Conservation (phyloP, 345 rosid genomes). For the Arabidopsis thaliana region TAIR10.1 NC_003076.8:15895501-15896000, state of each 20-base stretch:
- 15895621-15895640: neutral
- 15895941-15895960: conserved; percentile 72
- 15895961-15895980: conserved; percentile 72
- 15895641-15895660: conserved; percentile 19
- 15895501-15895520: too few relatives aligned
- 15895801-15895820: conserved; percentile 64
- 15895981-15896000: conserved; percentile 80
- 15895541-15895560: too few relatives aligned
- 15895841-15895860: conserved; percentile 57
- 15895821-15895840: conserved; percentile 72
- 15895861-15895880: conserved; percentile 78
- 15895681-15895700: conserved; percentile 40
- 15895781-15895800: conserved; percentile 52
- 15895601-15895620: too few relatives aligned
- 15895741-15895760: conserved; percentile 52
- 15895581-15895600: too few relatives aligned
- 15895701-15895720: conserved; percentile 6
- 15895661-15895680: conserved; percentile 25
- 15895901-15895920: conserved; percentile 61
- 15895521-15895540: neutral
- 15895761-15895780: conserved; percentile 43
- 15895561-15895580: neutral
- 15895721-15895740: conserved; percentile 52
- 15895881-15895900: conserved; percentile 61
- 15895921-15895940: conserved; percentile 66